These are phyloP conservation scores for Rhynchospora breviuscula DNA, from an alignment of 176 grass and related monocot species.

Conservation along the genomic window DNA sequence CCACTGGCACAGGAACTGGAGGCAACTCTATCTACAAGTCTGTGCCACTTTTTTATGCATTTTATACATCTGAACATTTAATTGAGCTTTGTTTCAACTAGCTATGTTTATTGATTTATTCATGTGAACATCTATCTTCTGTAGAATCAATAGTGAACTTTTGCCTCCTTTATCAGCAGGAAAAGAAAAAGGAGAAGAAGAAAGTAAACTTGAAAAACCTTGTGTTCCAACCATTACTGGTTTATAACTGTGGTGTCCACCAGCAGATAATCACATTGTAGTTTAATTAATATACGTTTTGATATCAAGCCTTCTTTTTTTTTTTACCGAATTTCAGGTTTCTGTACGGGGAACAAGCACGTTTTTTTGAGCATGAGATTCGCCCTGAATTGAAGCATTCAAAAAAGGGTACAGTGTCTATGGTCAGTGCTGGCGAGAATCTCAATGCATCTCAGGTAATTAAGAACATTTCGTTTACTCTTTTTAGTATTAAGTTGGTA, in stretches of 20 bases:
- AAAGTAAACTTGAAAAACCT: not conserved
- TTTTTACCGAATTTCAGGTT: conserved; percentile 35
- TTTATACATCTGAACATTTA: not conserved
- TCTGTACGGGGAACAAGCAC: conserved; percentile 87
- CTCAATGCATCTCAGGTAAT: conserved; percentile 86
- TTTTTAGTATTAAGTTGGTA: not conserved
- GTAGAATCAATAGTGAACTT: not conserved
- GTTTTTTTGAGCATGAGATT: conserved; percentile 85
- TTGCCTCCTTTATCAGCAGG: not conserved
- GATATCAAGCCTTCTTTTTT: not conserved
- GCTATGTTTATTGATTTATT: not conserved
- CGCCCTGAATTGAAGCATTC: conserved; percentile 71
- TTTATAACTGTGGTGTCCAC: not conserved
- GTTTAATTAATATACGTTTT: not conserved
- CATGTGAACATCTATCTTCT: not conserved
- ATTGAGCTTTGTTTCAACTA: not conserved
- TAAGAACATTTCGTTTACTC: not conserved
- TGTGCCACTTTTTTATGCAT: conserved; percentile 18
- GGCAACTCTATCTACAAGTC: conserved; percentile 92
- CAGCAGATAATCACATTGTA: not conserved
- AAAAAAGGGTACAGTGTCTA: conserved; percentile 79
- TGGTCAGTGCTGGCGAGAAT: conserved; percentile 92
- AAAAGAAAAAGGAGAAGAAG: not conserved
- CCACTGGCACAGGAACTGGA: conserved; percentile 64
- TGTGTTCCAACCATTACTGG: not conserved